A percentile compares a stretch with the other conserved stretches of the same genome.
Conservation (phyloP, 1,284 basidiomycete species). For the Coniferiporia weirii region DNA sequence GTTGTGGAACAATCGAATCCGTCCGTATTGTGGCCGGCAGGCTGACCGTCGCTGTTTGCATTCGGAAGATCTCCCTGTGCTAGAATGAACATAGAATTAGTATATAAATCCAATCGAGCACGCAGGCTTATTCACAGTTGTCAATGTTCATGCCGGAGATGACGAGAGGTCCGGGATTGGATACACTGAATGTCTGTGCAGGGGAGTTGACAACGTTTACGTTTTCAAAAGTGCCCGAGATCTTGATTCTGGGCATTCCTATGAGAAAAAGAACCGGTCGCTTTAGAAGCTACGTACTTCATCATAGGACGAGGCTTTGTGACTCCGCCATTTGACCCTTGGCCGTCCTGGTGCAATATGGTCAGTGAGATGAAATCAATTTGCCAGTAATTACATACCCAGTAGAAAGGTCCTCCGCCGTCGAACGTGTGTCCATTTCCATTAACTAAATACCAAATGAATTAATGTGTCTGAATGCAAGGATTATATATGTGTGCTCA, state of each 20-base stretch:
- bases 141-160: constrained; percentile 33
- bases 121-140: constrained; percentile 28
- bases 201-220: constrained; percentile 37
- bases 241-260: constrained; percentile 39
- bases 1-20: constrained; percentile 42
- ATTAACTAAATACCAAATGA: constrained; percentile 28
- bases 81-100: constrained; percentile 15
- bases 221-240: constrained; percentile 44
- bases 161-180: constrained; percentile 28
- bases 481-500: constrained; percentile 14
- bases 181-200: constrained; percentile 30
- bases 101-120: not conserved
- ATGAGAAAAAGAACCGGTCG: constrained; percentile 1
- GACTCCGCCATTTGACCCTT: constrained; percentile 33
- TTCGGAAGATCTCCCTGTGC: constrained; percentile 38
- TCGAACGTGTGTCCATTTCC: constrained; percentile 38
- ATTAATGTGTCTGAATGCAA: not conserved
- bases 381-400: constrained; percentile 23
- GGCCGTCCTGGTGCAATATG: constrained; percentile 29
- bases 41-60: constrained; percentile 35
- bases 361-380: not conserved
- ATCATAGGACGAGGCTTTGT: constrained; percentile 36
- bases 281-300: constrained; percentile 24
- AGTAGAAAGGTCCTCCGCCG: constrained; percentile 36
- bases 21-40: constrained; percentile 31